Percentiles rank a stretch among this genome's conserved stretches.
Evolutionary conservation across 768 basidiomycete species (phyloP).

Genomic region (Boletus edulis): DNA sequence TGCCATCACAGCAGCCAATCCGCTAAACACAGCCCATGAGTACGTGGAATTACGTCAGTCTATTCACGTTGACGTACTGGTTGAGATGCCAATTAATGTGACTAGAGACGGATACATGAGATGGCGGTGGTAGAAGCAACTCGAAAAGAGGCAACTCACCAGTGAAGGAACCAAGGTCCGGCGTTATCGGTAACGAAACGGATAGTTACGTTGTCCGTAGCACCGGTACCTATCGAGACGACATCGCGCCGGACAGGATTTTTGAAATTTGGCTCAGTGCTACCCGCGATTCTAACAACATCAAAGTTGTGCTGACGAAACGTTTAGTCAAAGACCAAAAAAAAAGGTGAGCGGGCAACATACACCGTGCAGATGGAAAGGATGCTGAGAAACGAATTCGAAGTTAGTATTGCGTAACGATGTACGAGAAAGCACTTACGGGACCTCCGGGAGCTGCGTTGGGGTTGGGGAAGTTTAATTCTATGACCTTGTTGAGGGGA

Average conservation of each 20-base stretch:
- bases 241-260: constrained; percentile 36
- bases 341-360: constrained; percentile 3
- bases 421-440: constrained; percentile 14
- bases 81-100: not conserved
- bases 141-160: not conserved
- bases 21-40: not conserved
- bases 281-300: constrained; percentile 33
- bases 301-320: constrained; percentile 30
- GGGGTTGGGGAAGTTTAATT: constrained; percentile 41
- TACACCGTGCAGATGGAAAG: constrained; percentile 40
- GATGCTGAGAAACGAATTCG: constrained; percentile 23
- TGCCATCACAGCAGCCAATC: constrained; percentile 24
- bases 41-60: too few relatives aligned
- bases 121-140: too few relatives aligned
- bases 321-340: not conserved
- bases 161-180: constrained; percentile 43
- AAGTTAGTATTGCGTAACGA: not conserved
- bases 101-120: not conserved
- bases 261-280: constrained; percentile 27
- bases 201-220: constrained; percentile 48
- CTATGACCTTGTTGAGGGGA: constrained; percentile 42
- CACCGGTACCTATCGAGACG: constrained; percentile 18
- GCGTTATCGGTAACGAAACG: constrained; percentile 64
- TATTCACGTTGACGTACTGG: not conserved
- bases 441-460: constrained; percentile 24